Conservation (phyloP, 1,284 basidiomycete genomes). For the Malassezia sympodialis region DNA sequence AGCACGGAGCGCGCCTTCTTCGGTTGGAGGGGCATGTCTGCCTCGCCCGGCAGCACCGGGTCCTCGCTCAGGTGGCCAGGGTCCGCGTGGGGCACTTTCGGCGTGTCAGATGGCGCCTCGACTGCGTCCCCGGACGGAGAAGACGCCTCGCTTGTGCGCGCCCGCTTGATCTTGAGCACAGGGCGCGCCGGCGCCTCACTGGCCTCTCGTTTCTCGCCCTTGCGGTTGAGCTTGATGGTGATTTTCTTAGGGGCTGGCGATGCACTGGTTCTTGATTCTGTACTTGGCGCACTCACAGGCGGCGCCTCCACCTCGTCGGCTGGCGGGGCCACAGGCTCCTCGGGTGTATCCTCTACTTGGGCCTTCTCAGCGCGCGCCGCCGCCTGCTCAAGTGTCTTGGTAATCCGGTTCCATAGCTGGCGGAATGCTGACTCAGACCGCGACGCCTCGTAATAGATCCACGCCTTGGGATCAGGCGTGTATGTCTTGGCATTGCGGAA, state of each 20-base stretch:
- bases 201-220: conserved; percentile 10
- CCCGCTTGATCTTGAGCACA: conserved; percentile 16
- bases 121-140: neutral
- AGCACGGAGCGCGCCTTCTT: conserved; percentile 66
- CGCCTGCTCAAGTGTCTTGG: conserved; percentile 46
- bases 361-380: conserved; percentile 23
- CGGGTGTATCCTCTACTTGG: conserved; percentile 18
- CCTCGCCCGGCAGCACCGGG: conserved; percentile 15
- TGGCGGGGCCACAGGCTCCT: neutral
- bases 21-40: conserved; percentile 32
- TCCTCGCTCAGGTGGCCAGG: conserved; percentile 1
- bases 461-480: conserved; percentile 61
- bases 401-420: conserved; percentile 57
- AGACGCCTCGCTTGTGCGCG: neutral
- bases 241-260: conserved; percentile 25
- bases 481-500: conserved; percentile 78
- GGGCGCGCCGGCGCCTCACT: neutral
- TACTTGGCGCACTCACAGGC: conserved; percentile 13
- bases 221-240: conserved; percentile 27
- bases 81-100: neutral
- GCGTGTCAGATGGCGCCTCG: neutral
- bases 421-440: conserved; percentile 73
- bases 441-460: conserved; percentile 66
- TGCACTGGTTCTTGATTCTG: neutral
- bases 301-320: neutral